Evolutionary conservation across 2,329 filamentous ascomycete genomes (phyloP), one percentile per base, ranked within the genome.

Genomic region (Nakataea oryzae): DNA sequence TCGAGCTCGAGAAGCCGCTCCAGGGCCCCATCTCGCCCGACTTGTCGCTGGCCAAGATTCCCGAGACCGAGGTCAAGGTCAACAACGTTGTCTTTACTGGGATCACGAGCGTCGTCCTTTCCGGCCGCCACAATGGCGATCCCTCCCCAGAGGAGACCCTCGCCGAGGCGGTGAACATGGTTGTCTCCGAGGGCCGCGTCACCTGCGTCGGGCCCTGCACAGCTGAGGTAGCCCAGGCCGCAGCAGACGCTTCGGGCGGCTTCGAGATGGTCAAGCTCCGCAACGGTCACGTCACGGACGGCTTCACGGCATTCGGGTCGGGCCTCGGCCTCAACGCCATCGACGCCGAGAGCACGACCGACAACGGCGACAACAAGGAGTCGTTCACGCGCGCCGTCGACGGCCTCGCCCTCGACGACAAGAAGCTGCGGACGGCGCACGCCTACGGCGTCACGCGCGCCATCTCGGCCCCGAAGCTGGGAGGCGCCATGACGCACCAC

Each of bases 271-370:
- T 89, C 29, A 62, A 74, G 8, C 76, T 89, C 7, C 67, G 76
- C 26, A 79, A 89, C 65, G 87, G 86, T 1, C 78, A 88, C 67
- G 68, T 89, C n/a, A 81, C 82, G 7, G 76, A 80, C 7, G 77
- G 84, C 0, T 80, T 88, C 64, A 86, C 83, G 3, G 83, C 82
- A 1, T 83, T 88, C 32, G 85, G 81, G 1, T 82, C 84, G 4
- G 75, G 75, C 1, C 73, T 90, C 0, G 87, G 87, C 0, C 77
- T 90, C 8, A 82, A 82, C 64, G 86, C 84, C 61, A 88, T 90
- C 61, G 80, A 83, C 63, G 77, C 78, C 5, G 87, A 89, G 65
- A 69, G 74, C 9, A 73, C 74, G 57, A 82, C 79, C 0, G 81
- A 83, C 65, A 83, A 84, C 63, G 82, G 82, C 2, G 69, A 70